These are phyloP conservation scores for Dissophora ornata DNA, from an alignment of 192 early-diverging fungal species.

Conservation along the genomic window DNA sequence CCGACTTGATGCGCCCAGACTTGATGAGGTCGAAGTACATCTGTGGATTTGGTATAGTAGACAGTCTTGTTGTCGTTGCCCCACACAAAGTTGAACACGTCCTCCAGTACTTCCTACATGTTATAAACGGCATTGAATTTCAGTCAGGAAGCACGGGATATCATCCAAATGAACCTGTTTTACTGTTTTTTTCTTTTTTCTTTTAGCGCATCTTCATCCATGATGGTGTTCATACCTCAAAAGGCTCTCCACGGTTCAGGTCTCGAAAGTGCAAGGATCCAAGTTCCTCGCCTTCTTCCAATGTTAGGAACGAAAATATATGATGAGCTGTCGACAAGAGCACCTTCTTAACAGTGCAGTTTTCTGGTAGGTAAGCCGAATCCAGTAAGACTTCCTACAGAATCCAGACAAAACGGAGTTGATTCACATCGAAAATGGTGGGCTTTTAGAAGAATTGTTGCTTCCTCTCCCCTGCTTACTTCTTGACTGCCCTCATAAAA, in stretches of 20 bases:
- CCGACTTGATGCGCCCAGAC: conserved; percentile 67
- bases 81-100: conserved; percentile 79
- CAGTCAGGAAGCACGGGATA: no score
- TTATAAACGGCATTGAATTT: no score
- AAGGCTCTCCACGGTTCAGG: conserved; percentile 42
- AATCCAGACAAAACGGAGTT: no score
- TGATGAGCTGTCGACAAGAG: conserved; percentile 63
- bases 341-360: conserved; percentile 63
- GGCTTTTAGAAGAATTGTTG: no score
- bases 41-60: conserved; percentile 77
- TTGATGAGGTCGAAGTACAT: conserved; percentile 73
- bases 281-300: conserved; percentile 64
- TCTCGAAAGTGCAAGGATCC: conserved; percentile 65
- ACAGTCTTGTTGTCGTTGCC: conserved; percentile 66
- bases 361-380: conserved; percentile 58
- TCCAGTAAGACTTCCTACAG: conserved; percentile 67
- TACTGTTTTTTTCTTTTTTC: no score
- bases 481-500: no score
- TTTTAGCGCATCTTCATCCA: conserved; percentile 19
- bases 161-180: no score
- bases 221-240: conserved; percentile 41
- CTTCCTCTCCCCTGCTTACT: no score
- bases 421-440: no score
- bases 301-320: conserved; percentile 64
- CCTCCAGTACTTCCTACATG: conserved; percentile 56